Evolutionary conservation across 352 stramenopile species (phyloP).

Genomic region (Pythium brachiatum): DNA sequence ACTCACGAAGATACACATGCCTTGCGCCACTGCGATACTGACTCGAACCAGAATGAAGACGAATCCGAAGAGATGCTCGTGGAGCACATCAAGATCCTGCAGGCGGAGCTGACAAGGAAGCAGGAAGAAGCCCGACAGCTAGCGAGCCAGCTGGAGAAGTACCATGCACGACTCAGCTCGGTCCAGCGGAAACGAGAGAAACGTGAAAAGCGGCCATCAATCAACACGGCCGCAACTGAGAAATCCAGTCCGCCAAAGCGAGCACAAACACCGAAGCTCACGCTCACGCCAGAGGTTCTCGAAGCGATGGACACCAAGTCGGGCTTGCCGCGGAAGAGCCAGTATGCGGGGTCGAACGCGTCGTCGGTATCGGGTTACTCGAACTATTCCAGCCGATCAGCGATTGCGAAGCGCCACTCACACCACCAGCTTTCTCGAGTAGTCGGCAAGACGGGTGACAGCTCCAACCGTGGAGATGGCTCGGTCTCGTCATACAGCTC

Average conservation of each 20-base stretch:
- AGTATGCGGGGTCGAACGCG: constrained; percentile 32
- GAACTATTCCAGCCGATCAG: constrained; percentile 30
- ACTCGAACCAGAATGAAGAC: constrained; percentile 63
- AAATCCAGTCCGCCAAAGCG: not conserved
- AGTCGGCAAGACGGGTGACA: constrained; percentile 24
- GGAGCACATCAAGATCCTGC: constrained; percentile 64
- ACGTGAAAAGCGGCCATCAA: not conserved
- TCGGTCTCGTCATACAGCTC: constrained; percentile 35
- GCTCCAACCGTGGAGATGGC: constrained; percentile 21
- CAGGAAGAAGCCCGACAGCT: constrained; percentile 51
- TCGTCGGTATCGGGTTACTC: constrained; percentile 34
- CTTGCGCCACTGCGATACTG: constrained; percentile 17
- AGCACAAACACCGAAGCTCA: constrained; percentile 13
- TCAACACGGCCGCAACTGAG: not conserved
- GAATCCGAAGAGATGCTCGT: constrained; percentile 59
- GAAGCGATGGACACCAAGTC: constrained; percentile 28
- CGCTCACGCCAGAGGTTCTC: constrained; percentile 29
- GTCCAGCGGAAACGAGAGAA: constrained; percentile 20
- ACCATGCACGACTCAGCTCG: constrained; percentile 9
- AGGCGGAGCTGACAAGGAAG: constrained; percentile 65
- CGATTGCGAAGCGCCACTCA: constrained; percentile 23
- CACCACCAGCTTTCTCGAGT: constrained; percentile 27
- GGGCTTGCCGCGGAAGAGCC: constrained; percentile 26
- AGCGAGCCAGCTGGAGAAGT: constrained; percentile 26
- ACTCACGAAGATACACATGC: constrained; percentile 20